Evolutionary conservation across 768 basidiomycete species (phyloP).

Genomic region (Fibroporia radiculosa): DNA sequence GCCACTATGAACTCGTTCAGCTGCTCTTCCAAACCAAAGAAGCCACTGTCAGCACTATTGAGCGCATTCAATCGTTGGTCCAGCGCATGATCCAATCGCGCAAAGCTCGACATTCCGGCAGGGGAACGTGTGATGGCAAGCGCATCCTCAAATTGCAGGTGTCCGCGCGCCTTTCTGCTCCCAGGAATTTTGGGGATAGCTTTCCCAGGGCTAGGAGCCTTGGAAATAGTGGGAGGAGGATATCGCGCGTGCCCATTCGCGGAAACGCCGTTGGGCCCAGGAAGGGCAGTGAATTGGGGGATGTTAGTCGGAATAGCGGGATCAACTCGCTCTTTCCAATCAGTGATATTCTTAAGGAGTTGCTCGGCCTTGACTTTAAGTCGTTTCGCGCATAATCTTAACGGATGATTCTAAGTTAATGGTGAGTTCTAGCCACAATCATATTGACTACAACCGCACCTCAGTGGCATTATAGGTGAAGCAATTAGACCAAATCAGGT

Average conservation of each 20-base stretch:
- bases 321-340: constrained; percentile 75
- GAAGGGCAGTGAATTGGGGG: constrained; percentile 15
- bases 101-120: constrained; percentile 66
- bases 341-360: constrained; percentile 83
- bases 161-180: constrained; percentile 24
- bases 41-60: background rate
- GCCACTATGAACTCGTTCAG: constrained; percentile 15
- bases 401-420: constrained; percentile 66
- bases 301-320: constrained; percentile 51
- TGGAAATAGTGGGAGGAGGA: constrained; percentile 32
- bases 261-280: constrained; percentile 21
- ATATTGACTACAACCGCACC: constrained; percentile 35
- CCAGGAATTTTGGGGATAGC: constrained; percentile 10
- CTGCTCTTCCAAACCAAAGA: constrained; percentile 11
- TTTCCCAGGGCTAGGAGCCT: constrained; percentile 21
- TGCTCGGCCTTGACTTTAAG: constrained; percentile 80
- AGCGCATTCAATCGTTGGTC: constrained; percentile 17
- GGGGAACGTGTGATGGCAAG: constrained; percentile 64
- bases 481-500: constrained; percentile 97
- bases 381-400: constrained; percentile 73
- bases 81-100: constrained; percentile 48
- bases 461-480: constrained; percentile 86
- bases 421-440: background rate
- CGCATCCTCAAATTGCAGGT: constrained; percentile 54
- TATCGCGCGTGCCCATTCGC: constrained; percentile 39